Base-by-base conservation (phyloP, 2,329 filamentous ascomycete genomes). In the Verticillium zaregamsianum region DNA sequence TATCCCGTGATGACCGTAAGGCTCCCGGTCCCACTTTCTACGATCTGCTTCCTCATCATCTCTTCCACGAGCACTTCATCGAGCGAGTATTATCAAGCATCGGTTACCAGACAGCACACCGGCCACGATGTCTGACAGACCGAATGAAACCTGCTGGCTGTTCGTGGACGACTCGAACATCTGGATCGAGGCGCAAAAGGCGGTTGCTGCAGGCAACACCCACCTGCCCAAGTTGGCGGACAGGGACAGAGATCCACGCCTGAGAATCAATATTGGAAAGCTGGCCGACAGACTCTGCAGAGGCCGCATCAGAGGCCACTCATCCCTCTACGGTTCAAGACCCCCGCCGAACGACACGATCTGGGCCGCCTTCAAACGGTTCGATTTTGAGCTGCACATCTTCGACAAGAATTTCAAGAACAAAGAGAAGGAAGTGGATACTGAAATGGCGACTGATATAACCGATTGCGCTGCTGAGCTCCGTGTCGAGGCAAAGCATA, bases 381-480 rank as follows among this genome's bases (percentile, higher is more conserved):
- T 59, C 57, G 40, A 58, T 12, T 68, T 69, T 55, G 12, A 64
- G 45, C 52, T 61, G 57, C 64, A 67, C 52, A 67, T 68, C 57
- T 67, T 62, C 58, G 60, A 67, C 32, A 66, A 66, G 33, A 57
- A 55, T 59, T n/a, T 32, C 14, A 14, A 60, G 28, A 61, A 62
- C 40, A 68, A 68, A 35, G 69, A 71, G 57, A 71, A 71, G 58
- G 61, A 71, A 55, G 69, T 71, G 9, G 68, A 71, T 52, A 69
- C 57, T 39, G 65, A 65, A 55, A 69, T 71, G 69, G 62, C 61
- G 9, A 55, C 63, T 2, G 67, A 69, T 37, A 56, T 71, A 25
- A 59, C 49, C 49, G 15, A 6, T 4, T 3, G 63, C 3, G 67
- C 69, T 23, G 59, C 65, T n/a, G n/a, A n/a, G n/a, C n/a, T n/a